Conservation (phyloP, 495 filamentous ascomycete genomes). For the Beverwykella pulmonaria region DNA sequence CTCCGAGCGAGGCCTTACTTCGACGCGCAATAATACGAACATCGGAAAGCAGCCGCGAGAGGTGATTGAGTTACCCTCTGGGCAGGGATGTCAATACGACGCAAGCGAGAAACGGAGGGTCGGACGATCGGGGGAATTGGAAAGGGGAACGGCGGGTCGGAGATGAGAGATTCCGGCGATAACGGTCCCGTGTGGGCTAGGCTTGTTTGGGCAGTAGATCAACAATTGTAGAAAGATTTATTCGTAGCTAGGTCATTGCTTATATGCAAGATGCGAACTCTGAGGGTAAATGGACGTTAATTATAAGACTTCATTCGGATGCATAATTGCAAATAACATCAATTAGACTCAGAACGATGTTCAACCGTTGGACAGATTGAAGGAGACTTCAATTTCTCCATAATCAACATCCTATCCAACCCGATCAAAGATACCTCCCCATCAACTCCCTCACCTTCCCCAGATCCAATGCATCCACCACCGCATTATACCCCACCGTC, state of each 20-base stretch:
- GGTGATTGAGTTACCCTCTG: background rate
- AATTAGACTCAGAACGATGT: too few relatives aligned
- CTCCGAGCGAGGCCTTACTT: background rate
- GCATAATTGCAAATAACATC: too few relatives aligned
- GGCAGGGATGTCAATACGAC: background rate
- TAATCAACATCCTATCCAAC: too few relatives aligned
- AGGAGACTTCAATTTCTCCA: too few relatives aligned
- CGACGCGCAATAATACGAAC: background rate
- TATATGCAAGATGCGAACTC: too few relatives aligned
- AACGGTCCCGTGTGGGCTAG: background rate
- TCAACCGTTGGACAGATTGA: too few relatives aligned
- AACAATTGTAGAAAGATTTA: too few relatives aligned
- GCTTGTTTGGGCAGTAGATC: too few relatives aligned
- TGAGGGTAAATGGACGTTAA: too few relatives aligned
- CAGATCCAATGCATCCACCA: slow-evolving; percentile 52
- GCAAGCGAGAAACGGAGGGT: background rate
- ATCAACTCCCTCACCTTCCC: slow-evolving; percentile 53
- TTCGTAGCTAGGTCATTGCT: too few relatives aligned
- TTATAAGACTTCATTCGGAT: too few relatives aligned
- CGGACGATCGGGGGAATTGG: background rate
- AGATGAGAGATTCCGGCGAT: background rate
- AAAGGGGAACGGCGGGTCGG: background rate
- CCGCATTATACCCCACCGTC: slow-evolving; percentile 49
- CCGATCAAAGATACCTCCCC: slow-evolving; percentile 47
- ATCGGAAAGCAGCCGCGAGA: background rate